A percentile compares a stretch with the other conserved stretches of the same genome.
Evolutionary conservation across 176 grass and related monocot genomes (phyloP).

Genomic region (Themeda triandra): DNA sequence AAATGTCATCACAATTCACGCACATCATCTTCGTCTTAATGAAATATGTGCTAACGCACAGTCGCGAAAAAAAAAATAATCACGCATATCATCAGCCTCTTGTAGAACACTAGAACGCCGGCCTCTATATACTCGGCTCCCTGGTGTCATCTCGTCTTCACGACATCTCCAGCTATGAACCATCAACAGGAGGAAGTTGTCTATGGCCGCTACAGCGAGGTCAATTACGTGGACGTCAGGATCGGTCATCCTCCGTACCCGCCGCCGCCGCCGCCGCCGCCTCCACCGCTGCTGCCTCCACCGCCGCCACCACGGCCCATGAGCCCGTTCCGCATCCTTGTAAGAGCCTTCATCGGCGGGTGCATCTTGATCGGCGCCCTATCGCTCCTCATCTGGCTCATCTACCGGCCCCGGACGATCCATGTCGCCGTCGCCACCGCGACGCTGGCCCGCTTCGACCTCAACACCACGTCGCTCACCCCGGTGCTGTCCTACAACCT

Average conservation of each 20-base stretch:
- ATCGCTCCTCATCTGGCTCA: conserved; percentile 56
- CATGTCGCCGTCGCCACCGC: conserved; percentile 35
- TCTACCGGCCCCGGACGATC: conserved; percentile 52
- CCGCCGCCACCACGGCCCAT: not conserved
- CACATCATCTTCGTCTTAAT: no score
- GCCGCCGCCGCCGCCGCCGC: not conserved
- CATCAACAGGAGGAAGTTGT: not conserved
- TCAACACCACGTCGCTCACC: not conserved
- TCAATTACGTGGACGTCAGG: not conserved
- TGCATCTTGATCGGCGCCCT: conserved; percentile 20
- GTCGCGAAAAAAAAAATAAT: no score
- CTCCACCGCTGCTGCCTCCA: not conserved
- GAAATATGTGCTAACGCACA: no score
- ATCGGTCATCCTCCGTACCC: not conserved
- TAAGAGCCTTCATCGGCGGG: conserved; percentile 14
- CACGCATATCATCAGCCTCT: not conserved
- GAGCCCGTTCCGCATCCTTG: not conserved
- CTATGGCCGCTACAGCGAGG: not conserved
- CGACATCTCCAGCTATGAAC: not conserved
- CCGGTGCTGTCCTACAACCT: conserved; percentile 40
- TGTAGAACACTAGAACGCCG: not conserved
- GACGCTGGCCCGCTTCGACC: conserved; percentile 29
- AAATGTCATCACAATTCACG: not conserved
- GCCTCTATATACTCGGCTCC: not conserved
- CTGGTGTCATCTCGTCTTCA: not conserved